Percentiles rank a stretch among this genome's conserved stretches.
These are phyloP conservation scores for Plicaturopsis crispa DNA, from an alignment of 768 basidiomycete species.

Conservation along the genomic window DNA sequence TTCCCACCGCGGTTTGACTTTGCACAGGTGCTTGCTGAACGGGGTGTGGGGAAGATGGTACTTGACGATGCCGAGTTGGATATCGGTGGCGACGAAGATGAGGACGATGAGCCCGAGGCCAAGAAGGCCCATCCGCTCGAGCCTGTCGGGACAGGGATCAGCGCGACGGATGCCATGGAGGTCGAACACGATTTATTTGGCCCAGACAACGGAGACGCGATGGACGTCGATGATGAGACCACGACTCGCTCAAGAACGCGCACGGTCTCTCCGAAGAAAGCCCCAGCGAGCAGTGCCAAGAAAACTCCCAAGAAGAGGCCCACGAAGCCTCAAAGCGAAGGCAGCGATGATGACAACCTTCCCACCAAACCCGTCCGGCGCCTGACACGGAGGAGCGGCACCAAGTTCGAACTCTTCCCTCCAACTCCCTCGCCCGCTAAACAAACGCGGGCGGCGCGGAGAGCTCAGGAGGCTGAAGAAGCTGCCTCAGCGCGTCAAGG, in stretches of 20 bases:
- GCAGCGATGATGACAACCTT: too few species aligned
- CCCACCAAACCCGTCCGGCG: too few species aligned
- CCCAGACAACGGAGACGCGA: constrained; percentile 7
- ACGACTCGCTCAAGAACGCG: background rate
- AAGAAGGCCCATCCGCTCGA: constrained; percentile 10
- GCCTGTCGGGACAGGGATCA: constrained; percentile 12
- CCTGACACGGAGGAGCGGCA: too few species aligned
- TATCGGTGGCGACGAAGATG: constrained; percentile 9
- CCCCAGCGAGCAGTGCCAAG: too few species aligned
- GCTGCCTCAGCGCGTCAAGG: too few species aligned
- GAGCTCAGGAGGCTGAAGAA: too few species aligned
- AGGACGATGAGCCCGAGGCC: constrained; percentile 7
- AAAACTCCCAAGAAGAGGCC: too few species aligned
- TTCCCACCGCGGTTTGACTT: constrained; percentile 70
- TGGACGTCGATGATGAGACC: constrained; percentile 6
- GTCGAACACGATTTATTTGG: constrained; percentile 16
- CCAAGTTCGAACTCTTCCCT: too few species aligned
- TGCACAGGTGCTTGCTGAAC: constrained; percentile 8
- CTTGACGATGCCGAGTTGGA: constrained; percentile 3
- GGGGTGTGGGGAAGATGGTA: constrained; percentile 9
- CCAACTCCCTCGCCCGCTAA: too few species aligned
- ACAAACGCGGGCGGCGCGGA: too few species aligned
- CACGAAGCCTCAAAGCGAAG: too few species aligned
- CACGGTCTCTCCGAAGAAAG: too few species aligned
- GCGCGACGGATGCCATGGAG: constrained; percentile 14